Evolutionary conservation across 2,329 filamentous ascomycete genomes (phyloP), one percentile per base, ranked within the genome.

Genomic region (Acephala macrosclerotiorum): DNA sequence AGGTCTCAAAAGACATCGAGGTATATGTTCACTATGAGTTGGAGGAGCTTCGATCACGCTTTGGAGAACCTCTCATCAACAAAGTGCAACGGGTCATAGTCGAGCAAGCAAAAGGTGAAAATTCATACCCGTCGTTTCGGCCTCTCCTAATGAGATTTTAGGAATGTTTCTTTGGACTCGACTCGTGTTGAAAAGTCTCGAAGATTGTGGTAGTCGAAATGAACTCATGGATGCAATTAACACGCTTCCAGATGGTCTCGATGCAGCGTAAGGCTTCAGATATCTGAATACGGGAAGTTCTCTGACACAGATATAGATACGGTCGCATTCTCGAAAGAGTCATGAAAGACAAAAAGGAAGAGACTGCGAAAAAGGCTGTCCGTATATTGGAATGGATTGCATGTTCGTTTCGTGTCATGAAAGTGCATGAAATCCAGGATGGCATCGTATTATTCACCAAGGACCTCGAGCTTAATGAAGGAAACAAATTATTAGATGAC

Each of bases 131-230:
- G 6, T 16, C 3, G 2, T 14, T 3, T 3, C 3, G 18, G 47
- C 3, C 25, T 29, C 35, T 18, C 5, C 35, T 67, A 7, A 61
- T 26, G 26, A 22, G 20, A 2, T 57, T 20, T 14, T 11, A 70
- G 68, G 68, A 2, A 68, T 68, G 64, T 70, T 70, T 33, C 42
- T 70, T 3, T 68, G 66, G 66, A 62, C 67, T 1, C 60, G 55
- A 14, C 60, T 69, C 16, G 42, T 69, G 3, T 61, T 68, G 33
- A 9, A 56, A 18, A 58, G 40, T 35, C 53, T 68, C 14, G 20
- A 62, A 14, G 12, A 66, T 7, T 64, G 64, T 33, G 26, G 55
- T 36, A 68, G 56, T 26, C 22, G 8, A 29, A 6, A 58, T 42
- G 66, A 66, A 14, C 53, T 68, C 14, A 7, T 29, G 7, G 36